A percentile compares a stretch with the other conserved stretches of the same genome.
These are phyloP conservation scores for Nissolia schottii DNA, from an alignment of 306 rosid species.

Conservation along the genomic window DNA sequence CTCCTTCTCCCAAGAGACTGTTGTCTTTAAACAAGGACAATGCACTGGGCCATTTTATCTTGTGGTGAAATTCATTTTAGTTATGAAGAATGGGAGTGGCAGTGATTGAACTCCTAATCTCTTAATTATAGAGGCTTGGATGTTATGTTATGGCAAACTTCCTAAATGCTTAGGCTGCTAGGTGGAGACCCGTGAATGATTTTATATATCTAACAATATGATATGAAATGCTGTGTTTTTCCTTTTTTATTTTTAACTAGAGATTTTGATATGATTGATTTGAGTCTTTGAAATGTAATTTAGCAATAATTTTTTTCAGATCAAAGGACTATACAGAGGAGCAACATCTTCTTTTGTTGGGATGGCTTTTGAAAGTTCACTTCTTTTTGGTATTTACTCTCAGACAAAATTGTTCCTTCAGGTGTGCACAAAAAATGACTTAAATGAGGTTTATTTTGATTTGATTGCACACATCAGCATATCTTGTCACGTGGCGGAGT, in stretches of 20 bases:
- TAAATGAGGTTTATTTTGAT: constrained; percentile 16
- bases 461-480: constrained; percentile 2
- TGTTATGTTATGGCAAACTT: neutral
- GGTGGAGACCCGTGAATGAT: neutral
- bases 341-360: constrained; percentile 91
- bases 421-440: constrained; percentile 50
- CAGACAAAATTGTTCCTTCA: constrained; percentile 72
- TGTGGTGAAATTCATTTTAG: neutral
- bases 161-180: neutral
- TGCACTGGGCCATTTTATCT: neutral
- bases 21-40: neutral
- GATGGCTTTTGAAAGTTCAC: constrained; percentile 88
- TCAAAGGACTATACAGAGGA: constrained; percentile 92
- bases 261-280: neutral
- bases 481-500: constrained; percentile 1
- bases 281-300: constrained; percentile 2
- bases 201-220: neutral
- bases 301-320: constrained; percentile 48
- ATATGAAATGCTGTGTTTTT: neutral
- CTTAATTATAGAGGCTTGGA: neutral
- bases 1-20: neutral
- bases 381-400: constrained; percentile 86
- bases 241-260: neutral
- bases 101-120: neutral
- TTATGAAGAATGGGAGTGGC: neutral